phyloP scores from a whole-genome alignment of 768 basidiomycete species.

The Hydnum rufescens region DNA sequence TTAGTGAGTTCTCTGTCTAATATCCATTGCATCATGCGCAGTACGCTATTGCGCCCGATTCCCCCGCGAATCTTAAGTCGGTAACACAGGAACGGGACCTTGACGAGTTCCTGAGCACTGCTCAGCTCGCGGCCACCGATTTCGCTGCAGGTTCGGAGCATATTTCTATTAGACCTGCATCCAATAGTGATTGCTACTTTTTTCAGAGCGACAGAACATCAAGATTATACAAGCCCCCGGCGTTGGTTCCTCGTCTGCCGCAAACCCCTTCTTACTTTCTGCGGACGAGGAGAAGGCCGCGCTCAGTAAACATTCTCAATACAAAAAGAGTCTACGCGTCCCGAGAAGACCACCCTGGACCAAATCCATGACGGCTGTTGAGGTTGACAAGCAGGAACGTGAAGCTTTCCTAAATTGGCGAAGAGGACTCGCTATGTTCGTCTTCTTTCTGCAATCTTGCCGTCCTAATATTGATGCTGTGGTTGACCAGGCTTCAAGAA shows the following conservation, averaged over 20 bases:
- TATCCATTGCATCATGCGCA: too few relatives aligned
- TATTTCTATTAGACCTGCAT: neutral
- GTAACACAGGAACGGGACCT: constrained; percentile 92
- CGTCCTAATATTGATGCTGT: neutral
- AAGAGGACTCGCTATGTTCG: constrained; percentile 75
- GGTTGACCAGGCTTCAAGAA: constrained; percentile 52
- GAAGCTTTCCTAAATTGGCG: constrained; percentile 87
- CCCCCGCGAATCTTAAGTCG: constrained; percentile 54
- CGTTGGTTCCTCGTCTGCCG: constrained; percentile 19
- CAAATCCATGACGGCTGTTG: constrained; percentile 48
- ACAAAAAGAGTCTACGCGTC: constrained; percentile 58
- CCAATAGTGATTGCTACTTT: neutral
- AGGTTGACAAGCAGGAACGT: constrained; percentile 79
- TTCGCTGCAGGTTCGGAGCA: constrained; percentile 69
- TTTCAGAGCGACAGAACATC: constrained; percentile 48
- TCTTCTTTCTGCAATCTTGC: constrained; percentile 14
- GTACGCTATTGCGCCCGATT: constrained; percentile 62
- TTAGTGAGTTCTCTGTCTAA: neutral
- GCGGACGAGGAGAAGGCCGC: constrained; percentile 65
- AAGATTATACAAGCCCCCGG: constrained; percentile 46
- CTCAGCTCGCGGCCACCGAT: constrained; percentile 83
- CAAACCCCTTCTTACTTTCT: constrained; percentile 74
- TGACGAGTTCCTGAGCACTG: constrained; percentile 89
- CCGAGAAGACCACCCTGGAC: constrained; percentile 83
- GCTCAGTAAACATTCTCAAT: constrained; percentile 50